Evolutionary conservation across 2,329 filamentous ascomycete genomes (phyloP), one percentile per base, ranked within the genome.

Genomic region (Calycina herbarum): DNA sequence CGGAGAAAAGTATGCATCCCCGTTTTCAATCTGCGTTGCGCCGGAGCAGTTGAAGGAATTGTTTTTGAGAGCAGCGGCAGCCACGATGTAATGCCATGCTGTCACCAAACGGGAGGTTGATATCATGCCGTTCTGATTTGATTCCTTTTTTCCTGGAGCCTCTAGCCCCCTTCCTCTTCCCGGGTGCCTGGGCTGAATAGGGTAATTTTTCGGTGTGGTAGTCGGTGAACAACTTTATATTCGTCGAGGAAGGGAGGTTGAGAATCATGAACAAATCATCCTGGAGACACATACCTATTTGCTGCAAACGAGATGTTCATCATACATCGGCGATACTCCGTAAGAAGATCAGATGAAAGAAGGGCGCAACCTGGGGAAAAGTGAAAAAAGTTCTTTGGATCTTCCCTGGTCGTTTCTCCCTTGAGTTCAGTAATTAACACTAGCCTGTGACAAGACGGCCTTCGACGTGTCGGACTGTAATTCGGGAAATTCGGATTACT

Each of bases 391-490:
- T 45, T 45, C n/a, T 45, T 20, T 17, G n/a, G 42, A 45, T 45
- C 42, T 20, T 45, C 42, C 42, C 11, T 45, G 42, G 42, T 20
- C n/a, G n/a, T 5, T 20, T 45, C 15, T 45, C 45, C 45, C n/a
- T 51, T 10, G 45, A 20, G n/a, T 7, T n/a, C 5, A 48, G 24
- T 6, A 51, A 51, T 4, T 27, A 10, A 3, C 45, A 0, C 45
- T 8, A 3, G 20, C 45, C 20, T 10, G 45, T 51, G n/a, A 24
- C 27, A 24, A 27, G 45, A 24, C 35, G 20, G 45, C n/a, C 45
- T 51, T 51, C 20, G 7, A 51, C 45, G 45, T 51, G 45, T 51
- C 45, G 45, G 20, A 51, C 45, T 51, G 45, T 51, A 51, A 51
- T 51, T 51, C 45, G 45, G 45, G 45, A 48, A 51, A 24, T 51